phyloP scores from a whole-genome alignment of 768 basidiomycete species.

The Daedaleopsis nitida region DNA sequence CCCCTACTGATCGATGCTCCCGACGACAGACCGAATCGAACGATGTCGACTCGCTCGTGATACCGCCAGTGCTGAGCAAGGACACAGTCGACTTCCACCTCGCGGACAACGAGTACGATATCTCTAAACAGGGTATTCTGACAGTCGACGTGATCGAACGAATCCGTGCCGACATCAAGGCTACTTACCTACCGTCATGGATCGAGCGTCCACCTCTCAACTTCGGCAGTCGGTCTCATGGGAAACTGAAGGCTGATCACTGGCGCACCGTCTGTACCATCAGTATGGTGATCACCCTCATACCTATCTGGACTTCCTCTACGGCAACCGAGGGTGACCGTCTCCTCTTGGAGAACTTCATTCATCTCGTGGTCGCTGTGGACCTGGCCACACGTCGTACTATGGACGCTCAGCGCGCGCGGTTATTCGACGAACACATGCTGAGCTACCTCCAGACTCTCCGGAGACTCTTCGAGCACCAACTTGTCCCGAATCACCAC shows the following conservation, averaged over 20 bases:
- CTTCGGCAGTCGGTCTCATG: constrained; percentile 12
- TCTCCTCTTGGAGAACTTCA: not conserved
- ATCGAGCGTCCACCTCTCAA: constrained; percentile 12
- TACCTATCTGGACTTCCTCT: constrained; percentile 36
- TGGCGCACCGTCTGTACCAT: constrained; percentile 38
- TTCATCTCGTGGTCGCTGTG: constrained; percentile 3
- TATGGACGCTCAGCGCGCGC: not conserved
- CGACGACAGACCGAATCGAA: no score
- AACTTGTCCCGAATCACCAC: constrained; percentile 35
- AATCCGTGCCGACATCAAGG: constrained; percentile 3
- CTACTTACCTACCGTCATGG: constrained; percentile 17
- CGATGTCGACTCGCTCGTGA: not conserved
- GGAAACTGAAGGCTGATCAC: constrained; percentile 25
- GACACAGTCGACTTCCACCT: not conserved
- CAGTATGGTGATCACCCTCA: constrained; percentile 37
- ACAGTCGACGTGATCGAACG: not conserved
- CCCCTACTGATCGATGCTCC: no score
- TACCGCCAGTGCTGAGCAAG: not conserved
- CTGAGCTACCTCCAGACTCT: not conserved
- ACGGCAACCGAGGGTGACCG: constrained; percentile 4
- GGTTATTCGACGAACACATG: not conserved
- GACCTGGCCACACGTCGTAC: not conserved
- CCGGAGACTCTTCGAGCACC: not conserved
- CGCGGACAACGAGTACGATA: not conserved
- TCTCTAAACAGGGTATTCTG: no score